Conservation (phyloP, 768 basidiomycete genomes). For the Boletus edulis region DNA sequence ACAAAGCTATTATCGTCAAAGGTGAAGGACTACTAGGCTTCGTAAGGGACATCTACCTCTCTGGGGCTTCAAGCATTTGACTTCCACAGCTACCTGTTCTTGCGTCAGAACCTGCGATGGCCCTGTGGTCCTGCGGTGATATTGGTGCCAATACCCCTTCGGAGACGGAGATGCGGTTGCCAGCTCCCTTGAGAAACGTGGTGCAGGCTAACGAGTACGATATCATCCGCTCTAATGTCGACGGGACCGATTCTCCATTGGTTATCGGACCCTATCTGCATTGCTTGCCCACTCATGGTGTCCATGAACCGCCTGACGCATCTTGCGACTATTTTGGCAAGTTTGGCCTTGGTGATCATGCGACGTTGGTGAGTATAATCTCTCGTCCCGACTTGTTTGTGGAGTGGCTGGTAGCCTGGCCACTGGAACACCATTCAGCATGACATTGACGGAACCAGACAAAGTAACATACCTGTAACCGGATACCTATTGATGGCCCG, state of each 20-base stretch:
- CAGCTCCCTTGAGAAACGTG: constrained; percentile 78
- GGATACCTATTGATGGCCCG: constrained; percentile 70
- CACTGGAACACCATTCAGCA: constrained; percentile 42
- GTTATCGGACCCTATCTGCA: constrained; percentile 3
- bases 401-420: constrained; percentile 73
- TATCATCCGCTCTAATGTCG: constrained; percentile 8
- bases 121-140: not conserved
- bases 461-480: constrained; percentile 49
- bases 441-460: not conserved
- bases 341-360: constrained; percentile 64
- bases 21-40: too few relatives aligned
- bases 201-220: constrained; percentile 66
- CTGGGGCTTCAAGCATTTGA: too few relatives aligned
- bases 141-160: not conserved
- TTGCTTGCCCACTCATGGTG: not conserved
- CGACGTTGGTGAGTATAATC: constrained; percentile 67
- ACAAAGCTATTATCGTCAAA: too few relatives aligned
- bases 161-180: constrained; percentile 68
- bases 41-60: too few relatives aligned
- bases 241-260: constrained; percentile 16
- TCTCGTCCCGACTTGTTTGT: constrained; percentile 66
- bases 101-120: not conserved
- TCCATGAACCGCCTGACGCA: constrained; percentile 38
- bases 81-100: not conserved
- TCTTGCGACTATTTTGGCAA: constrained; percentile 71